Evolutionary conservation across 352 stramenopile genomes (phyloP), one percentile per base, ranked within the genome.

Genomic region (Phytophthora crassamura): DNA sequence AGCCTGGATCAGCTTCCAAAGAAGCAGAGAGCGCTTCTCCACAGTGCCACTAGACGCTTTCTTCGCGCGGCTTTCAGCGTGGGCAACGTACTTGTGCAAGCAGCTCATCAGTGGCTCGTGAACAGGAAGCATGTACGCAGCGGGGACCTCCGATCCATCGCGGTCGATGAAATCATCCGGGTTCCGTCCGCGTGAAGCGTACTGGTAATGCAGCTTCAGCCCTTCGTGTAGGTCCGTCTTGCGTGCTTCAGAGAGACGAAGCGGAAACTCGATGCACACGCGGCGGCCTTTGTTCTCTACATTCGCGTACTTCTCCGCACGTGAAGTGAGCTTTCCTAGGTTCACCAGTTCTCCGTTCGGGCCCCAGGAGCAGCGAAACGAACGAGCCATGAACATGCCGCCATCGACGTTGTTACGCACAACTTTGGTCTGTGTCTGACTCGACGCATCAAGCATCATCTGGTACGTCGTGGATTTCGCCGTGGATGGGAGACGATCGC

Each of bases 291-390:
- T 45, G 10, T 57, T 69, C 32, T 78, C 60, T 7, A 68, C 43
- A 22, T 70, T 52, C 7, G 32, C 58, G 18, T 62, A 55, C 7
- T 49, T 61, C 16, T 72, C 58, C 7, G 45, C 40, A 20, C 54
- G 69, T 4, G 81, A 76, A 47, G 72, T 57, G 12, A 84, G 52
- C 25, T 75, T 84, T 49, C 74, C 80, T 7, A 87, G 54, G 60
- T 92, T 90, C 40, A 92, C 78, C 1, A 95, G 51, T 39, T 91
- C 79, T 2, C 86, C 86, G 28, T 90, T 89, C 20, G 86, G 86
- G 1, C 86, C 86, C 83, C 84, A 95, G 7, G 83, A 91, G 42
- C 85, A 92, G 16, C 86, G 84, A 76, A 93, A 93, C 41, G 86
- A 93, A 12, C 85, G 84, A 14, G 82, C 77, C 71, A 93, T 89